Percentiles rank a stretch among this genome's conserved stretches.
These are phyloP conservation scores for Aspergillus sp. DNA, from an alignment of 2,329 filamentous ascomycete genomes.

Conservation along the genomic window DNA sequence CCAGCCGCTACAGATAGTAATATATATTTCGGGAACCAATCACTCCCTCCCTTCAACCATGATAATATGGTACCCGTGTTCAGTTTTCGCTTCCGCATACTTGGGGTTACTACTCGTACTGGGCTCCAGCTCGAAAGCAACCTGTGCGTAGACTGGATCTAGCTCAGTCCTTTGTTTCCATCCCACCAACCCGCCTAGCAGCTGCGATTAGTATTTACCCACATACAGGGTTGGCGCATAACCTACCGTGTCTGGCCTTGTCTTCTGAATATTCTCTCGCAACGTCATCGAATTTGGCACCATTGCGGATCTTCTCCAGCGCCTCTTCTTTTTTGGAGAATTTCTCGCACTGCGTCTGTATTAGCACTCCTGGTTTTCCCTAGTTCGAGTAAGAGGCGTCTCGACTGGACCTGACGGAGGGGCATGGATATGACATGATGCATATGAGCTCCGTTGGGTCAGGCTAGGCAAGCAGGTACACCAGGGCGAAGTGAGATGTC, in stretches of 20 bases:
- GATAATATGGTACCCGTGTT: conserved; percentile 67
- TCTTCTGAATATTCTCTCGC: conserved; percentile 65
- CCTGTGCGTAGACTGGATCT: conserved; percentile 60
- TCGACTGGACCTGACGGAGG: too few species aligned
- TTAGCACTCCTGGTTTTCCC: background rate
- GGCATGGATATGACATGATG: background rate
- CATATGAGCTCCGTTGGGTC: background rate
- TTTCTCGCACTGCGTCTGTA: conserved; percentile 55
- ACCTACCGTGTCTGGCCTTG: conserved; percentile 59
- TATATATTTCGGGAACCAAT: conserved; percentile 3
- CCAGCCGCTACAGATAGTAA: background rate
- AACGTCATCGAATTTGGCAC: conserved; percentile 65
- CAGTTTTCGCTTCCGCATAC: conserved; percentile 62
- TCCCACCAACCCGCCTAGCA: conserved; percentile 58
- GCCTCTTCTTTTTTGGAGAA: conserved; percentile 66
- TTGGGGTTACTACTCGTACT: conserved; percentile 63
- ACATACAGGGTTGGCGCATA: background rate
- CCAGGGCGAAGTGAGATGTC: background rate
- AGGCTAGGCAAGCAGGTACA: background rate
- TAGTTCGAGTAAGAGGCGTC: background rate
- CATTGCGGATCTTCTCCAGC: conserved; percentile 58
- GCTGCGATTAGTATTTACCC: background rate
- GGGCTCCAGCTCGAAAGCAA: conserved; percentile 61
- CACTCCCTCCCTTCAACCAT: conserved; percentile 67
- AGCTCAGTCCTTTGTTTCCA: conserved; percentile 62